phyloP scores from a whole-genome alignment of 2,329 filamentous ascomycete genomes.

The Colletotrichum australisinense region DNA sequence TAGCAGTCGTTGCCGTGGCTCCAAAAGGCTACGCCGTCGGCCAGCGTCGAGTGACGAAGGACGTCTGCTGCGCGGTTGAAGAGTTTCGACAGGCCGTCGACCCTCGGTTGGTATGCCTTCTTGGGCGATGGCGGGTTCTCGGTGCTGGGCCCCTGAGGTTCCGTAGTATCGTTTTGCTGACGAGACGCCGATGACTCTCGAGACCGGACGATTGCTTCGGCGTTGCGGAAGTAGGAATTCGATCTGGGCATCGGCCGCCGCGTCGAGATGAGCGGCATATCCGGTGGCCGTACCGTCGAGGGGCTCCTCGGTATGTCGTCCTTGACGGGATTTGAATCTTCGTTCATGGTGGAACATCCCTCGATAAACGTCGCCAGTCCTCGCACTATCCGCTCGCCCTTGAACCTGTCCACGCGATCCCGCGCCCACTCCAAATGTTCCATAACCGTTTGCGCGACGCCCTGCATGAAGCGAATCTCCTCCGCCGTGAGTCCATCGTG shows the following conservation, averaged over 20 bases:
- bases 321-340: constrained; percentile 4
- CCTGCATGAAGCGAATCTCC: constrained; percentile 65
- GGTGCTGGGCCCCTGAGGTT: not conserved
- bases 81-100: constrained; percentile 40
- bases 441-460: constrained; percentile 67
- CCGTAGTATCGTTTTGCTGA: not conserved
- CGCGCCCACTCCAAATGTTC: constrained; percentile 70
- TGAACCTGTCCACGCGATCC: constrained; percentile 62
- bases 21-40: constrained; percentile 47
- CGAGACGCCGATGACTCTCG: constrained; percentile 10
- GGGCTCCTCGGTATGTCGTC: constrained; percentile 22
- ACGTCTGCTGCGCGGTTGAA: constrained; percentile 44
- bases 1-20: constrained; percentile 38
- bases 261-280: constrained; percentile 22
- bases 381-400: constrained; percentile 64
- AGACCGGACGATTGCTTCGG: not conserved
- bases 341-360: constrained; percentile 50
- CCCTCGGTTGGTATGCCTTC: constrained; percentile 28
- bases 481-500: constrained; percentile 59
- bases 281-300: constrained; percentile 15
- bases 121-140: constrained; percentile 3
- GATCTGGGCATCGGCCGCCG: constrained; percentile 18
- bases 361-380: constrained; percentile 67
- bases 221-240: constrained; percentile 23
- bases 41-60: constrained; percentile 43